Evolutionary conservation across 2,329 filamentous ascomycete species (phyloP).

Genomic region (Microcyclospora pomicola): DNA sequence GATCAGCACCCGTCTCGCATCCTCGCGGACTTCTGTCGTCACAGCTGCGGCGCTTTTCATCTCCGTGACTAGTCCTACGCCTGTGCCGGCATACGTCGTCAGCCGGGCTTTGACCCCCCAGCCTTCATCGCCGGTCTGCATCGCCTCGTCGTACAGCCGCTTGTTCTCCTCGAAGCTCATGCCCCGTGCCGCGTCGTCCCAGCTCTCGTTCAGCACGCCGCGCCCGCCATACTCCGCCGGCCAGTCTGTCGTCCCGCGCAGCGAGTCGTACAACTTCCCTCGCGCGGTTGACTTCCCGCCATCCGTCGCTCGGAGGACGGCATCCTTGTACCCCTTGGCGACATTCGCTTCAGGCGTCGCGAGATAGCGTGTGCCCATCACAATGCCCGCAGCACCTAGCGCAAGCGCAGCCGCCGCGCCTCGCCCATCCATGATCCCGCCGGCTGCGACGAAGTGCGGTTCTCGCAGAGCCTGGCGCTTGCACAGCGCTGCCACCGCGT

Average conservation of each 20-base stretch:
- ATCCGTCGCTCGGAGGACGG: slow-evolving; percentile 33
- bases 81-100: slow-evolving; percentile 50
- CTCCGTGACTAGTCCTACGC: slow-evolving; percentile 43
- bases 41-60: slow-evolving; percentile 39
- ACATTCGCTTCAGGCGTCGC: slow-evolving; percentile 37
- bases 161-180: slow-evolving; percentile 32
- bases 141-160: slow-evolving; percentile 33
- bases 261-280: slow-evolving; percentile 38
- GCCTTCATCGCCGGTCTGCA: slow-evolving; percentile 36
- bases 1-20: slow-evolving; percentile 21
- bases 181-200: slow-evolving; percentile 25
- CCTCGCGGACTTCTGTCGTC: slow-evolving; percentile 33
- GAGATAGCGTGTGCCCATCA: slow-evolving; percentile 52
- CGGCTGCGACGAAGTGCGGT: slow-evolving; percentile 40
- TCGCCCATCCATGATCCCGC: slow-evolving; percentile 44
- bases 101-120: slow-evolving; percentile 42
- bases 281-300: slow-evolving; percentile 39
- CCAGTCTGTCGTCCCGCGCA: slow-evolving; percentile 46
- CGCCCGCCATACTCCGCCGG: slow-evolving; percentile 43
- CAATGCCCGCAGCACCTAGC: slow-evolving; percentile 40
- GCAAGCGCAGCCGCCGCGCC: slow-evolving; percentile 42
- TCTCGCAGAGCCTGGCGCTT: slow-evolving; percentile 4
- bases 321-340: slow-evolving; percentile 33
- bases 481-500: slow-evolving; percentile 27
- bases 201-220: slow-evolving; percentile 44